Evolutionary conservation across 148 eudicot genomes (phyloP).

Genomic region (Rhododendron mucronatum): DNA sequence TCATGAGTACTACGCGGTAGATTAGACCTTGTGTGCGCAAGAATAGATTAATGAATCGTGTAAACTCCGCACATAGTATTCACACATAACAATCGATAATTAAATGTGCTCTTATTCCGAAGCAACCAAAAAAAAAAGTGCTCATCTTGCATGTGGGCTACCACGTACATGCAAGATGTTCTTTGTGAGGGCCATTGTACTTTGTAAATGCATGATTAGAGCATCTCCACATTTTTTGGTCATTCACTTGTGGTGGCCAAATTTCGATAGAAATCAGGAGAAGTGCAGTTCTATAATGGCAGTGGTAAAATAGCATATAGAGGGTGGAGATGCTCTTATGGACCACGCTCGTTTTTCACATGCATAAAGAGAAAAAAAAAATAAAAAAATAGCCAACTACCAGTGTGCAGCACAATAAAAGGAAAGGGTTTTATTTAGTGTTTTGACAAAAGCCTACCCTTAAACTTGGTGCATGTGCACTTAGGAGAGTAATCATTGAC

Average conservation of each 20-base stretch:
- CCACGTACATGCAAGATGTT: background rate
- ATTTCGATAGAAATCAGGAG: background rate
- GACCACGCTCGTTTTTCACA: background rate
- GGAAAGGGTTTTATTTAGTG: background rate
- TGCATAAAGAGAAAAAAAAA: background rate
- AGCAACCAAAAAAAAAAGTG: no score
- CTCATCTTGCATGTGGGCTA: background rate
- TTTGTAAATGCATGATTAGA: background rate
- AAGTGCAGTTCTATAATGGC: background rate
- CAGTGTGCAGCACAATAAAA: background rate
- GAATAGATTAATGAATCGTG: no score
- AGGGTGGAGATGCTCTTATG: background rate
- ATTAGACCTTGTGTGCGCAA: no score
- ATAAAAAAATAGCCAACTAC: background rate
- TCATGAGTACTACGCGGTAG: no score
- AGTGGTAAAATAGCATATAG: background rate
- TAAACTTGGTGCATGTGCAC: background rate
- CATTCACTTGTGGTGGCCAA: background rate
- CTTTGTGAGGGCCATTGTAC: background rate
- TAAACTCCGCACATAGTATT: no score
- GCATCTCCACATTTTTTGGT: background rate
- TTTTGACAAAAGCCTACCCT: background rate
- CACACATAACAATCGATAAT: no score
- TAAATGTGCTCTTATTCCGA: no score
- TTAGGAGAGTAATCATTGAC: background rate